These are phyloP conservation scores for Globisporangium takayamanum DNA, from an alignment of 352 stramenopile genomes.

Conservation along the genomic window DNA sequence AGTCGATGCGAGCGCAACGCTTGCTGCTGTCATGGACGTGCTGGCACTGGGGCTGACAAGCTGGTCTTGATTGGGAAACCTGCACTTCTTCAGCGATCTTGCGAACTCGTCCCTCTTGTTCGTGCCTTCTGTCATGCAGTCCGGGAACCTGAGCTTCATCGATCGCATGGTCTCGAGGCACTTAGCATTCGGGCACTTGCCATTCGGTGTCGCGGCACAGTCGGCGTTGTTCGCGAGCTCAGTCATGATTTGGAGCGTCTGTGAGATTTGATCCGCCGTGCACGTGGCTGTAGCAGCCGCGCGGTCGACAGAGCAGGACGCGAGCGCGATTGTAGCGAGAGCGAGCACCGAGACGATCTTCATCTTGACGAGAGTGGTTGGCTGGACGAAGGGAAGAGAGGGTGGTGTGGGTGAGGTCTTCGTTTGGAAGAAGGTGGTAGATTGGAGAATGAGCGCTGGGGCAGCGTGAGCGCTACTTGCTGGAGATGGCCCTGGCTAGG, in stretches of 20 bases:
- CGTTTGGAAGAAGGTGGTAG: too few relatives aligned
- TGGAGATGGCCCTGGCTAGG: too few relatives aligned
- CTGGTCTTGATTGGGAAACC: too few relatives aligned
- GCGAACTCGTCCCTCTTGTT: background rate
- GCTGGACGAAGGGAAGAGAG: background rate
- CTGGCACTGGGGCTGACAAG: background rate
- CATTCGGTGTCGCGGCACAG: background rate
- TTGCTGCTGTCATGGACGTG: background rate
- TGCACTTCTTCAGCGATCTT: background rate
- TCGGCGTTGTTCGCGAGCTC: background rate
- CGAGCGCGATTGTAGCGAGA: background rate
- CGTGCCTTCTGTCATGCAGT: background rate
- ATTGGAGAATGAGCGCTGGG: too few relatives aligned
- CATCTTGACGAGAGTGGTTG: background rate
- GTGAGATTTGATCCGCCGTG: background rate
- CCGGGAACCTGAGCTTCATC: background rate
- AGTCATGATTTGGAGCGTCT: background rate
- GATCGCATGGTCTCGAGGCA: background rate
- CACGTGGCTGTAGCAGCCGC: background rate
- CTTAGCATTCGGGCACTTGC: background rate
- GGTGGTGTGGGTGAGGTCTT: too few relatives aligned
- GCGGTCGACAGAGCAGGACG: background rate
- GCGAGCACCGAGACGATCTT: slow-evolving; percentile 1
- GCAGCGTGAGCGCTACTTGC: too few relatives aligned
- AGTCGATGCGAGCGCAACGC: slow-evolving; percentile 1